Conservation (phyloP, 2,329 filamentous ascomycete species). For the Kalaharituber pfeilii region DNA sequence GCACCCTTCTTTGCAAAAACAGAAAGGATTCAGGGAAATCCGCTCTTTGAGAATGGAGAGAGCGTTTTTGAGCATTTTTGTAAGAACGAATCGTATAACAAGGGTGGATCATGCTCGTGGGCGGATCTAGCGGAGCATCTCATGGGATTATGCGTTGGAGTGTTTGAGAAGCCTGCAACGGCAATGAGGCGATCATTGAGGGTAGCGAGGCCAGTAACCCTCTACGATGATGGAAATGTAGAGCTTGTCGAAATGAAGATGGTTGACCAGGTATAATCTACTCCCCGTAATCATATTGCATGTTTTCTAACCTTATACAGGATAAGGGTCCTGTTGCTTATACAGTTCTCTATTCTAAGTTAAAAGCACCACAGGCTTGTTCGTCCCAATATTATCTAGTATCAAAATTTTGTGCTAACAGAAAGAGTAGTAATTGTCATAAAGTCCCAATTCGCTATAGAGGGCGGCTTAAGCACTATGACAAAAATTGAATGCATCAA, state of each 20-base stretch:
- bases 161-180: conserved; percentile 22
- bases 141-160: conserved; percentile 20
- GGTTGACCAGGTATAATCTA: conserved; percentile 6
- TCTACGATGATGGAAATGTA: conserved; percentile 17
- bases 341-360: conserved; percentile 11
- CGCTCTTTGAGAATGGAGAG: conserved; percentile 19
- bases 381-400: conserved; percentile 4
- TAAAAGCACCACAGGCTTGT: conserved; percentile 10
- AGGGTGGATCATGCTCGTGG: conserved; percentile 11
- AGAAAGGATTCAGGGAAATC: conserved; percentile 6
- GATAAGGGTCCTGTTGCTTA: conserved; percentile 14
- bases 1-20: conserved; percentile 15
- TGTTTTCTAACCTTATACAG: neutral
- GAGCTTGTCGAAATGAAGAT: conserved; percentile 19
- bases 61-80: conserved; percentile 20
- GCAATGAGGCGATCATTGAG: conserved; percentile 23
- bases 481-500: conserved; percentile 20
- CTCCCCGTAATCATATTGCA: neutral
- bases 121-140: conserved; percentile 19
- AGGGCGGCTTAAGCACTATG: conserved; percentile 21
- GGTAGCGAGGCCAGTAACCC: conserved; percentile 18
- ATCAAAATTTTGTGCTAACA: neutral
- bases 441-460: conserved; percentile 19
- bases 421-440: conserved; percentile 17
- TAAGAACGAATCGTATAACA: conserved; percentile 6